Percentiles rank a stretch among this genome's conserved stretches.
These are phyloP conservation scores for Saksenaea oblongispora DNA, from an alignment of 371 early-diverging fungal genomes.

Conservation along the genomic window DNA sequence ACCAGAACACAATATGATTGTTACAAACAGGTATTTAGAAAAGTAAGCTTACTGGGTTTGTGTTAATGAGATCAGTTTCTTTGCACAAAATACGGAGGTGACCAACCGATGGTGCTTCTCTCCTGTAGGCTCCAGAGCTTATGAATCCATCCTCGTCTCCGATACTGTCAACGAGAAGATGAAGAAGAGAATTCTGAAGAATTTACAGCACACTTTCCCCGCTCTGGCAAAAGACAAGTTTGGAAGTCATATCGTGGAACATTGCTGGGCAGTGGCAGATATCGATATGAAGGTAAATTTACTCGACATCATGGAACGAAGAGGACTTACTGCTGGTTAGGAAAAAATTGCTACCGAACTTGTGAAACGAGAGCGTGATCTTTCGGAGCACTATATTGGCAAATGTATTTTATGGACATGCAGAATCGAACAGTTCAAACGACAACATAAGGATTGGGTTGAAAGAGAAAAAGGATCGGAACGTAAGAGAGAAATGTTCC, in stretches of 20 bases:
- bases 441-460: constrained; percentile 73
- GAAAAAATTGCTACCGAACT: constrained; percentile 75
- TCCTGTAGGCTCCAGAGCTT: constrained; percentile 72
- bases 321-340: constrained; percentile 8
- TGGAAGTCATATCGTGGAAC: constrained; percentile 80
- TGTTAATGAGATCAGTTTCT: constrained; percentile 34
- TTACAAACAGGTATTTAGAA: constrained; percentile 50
- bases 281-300: constrained; percentile 62
- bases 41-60: background rate
- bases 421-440: constrained; percentile 75
- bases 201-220: constrained; percentile 58
- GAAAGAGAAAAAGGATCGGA: constrained; percentile 72
- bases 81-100: constrained; percentile 53
- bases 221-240: constrained; percentile 72
- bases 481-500: constrained; percentile 74
- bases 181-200: constrained; percentile 68
- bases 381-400: constrained; percentile 70
- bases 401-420: constrained; percentile 79
- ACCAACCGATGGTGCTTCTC: constrained; percentile 66
- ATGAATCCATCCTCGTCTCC: constrained; percentile 69
- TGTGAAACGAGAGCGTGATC: constrained; percentile 50
- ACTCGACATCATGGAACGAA: background rate
- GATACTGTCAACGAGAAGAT: constrained; percentile 55
- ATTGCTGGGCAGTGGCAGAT: constrained; percentile 75
- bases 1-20: constrained; percentile 57